These are phyloP conservation scores for Colletotrichum kahawae DNA, from an alignment of 2,329 filamentous ascomycete genomes.

Conservation along the genomic window DNA sequence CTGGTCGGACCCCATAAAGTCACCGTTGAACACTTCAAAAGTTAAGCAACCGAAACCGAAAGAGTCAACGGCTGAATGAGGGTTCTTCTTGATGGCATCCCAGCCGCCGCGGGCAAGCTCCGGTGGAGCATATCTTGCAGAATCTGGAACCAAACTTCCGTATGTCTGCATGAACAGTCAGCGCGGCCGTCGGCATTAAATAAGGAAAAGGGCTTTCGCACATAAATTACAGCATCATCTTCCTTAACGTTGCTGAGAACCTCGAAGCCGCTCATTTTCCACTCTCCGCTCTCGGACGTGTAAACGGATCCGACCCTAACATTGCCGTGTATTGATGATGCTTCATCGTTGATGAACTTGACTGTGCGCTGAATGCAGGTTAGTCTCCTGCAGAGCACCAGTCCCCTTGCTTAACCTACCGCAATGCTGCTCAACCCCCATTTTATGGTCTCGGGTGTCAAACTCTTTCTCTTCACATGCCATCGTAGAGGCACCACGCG, in stretches of 20 bases:
- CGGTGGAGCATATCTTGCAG: conserved; percentile 82
- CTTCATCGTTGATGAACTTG: conserved; percentile 96
- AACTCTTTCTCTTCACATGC: conserved; percentile 86
- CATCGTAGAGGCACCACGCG: conserved; percentile 85
- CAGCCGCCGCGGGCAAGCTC: conserved; percentile 89
- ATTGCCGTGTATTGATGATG: conserved; percentile 87
- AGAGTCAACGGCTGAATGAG: conserved; percentile 81
- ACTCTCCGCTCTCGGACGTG: conserved; percentile 95
- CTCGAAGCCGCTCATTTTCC: conserved; percentile 95
- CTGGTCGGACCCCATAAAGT: conserved; percentile 78
- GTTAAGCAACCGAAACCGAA: conserved; percentile 86
- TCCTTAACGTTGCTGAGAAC: conserved; percentile 94
- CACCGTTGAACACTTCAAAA: conserved; percentile 90
- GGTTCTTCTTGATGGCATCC: conserved; percentile 86
- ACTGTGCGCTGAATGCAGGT: conserved; percentile 71
- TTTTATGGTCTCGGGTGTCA: conserved; percentile 92
- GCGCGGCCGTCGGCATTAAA: background rate
- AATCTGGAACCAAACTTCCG: conserved; percentile 86
- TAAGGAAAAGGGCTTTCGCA: background rate
- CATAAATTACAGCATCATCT: conserved; percentile 89
- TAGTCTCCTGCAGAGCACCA: background rate
- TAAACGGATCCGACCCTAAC: conserved; percentile 87
- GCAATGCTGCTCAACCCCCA: conserved; percentile 92
- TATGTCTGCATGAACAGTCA: conserved; percentile 64
- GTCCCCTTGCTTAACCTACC: conserved; percentile 49